Percentiles rank a stretch among this genome's conserved stretches.
Conservation (phyloP, 2,329 filamentous ascomycete genomes). For the Diaporthe eres region DNA sequence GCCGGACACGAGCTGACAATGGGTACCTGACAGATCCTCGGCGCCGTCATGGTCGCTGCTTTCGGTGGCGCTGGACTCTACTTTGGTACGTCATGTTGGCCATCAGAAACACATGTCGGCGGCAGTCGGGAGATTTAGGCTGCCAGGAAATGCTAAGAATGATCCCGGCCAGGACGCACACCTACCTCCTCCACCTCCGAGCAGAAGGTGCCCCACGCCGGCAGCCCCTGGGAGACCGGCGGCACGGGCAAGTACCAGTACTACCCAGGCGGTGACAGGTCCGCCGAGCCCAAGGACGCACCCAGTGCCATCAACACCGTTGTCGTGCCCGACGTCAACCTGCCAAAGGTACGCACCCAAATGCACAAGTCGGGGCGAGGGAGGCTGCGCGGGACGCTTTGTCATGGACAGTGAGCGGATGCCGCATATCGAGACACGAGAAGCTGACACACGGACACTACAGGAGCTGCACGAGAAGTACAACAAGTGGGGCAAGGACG, state of each 20-base stretch:
- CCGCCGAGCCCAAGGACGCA: conserved; percentile 84
- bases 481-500: conserved; percentile 99
- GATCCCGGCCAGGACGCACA: conserved; percentile 73
- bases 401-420: background rate
- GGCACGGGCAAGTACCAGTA: conserved; percentile 79
- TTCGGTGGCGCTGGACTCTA: conserved; percentile 92
- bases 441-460: conserved; percentile 38
- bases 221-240: conserved; percentile 92
- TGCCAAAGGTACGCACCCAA: conserved; percentile 79
- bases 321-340: conserved; percentile 91
- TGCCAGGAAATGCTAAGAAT: conserved; percentile 26
- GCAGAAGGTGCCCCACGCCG: conserved; percentile 77
- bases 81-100: conserved; percentile 72
- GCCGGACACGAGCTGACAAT: conserved; percentile 43
- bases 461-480: conserved; percentile 94
- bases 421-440: conserved; percentile 5
- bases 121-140: background rate
- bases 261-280: conserved; percentile 87
- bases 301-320: conserved; percentile 96
- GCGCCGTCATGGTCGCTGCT: conserved; percentile 90
- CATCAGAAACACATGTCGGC: conserved; percentile 1
- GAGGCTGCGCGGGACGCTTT: too few species aligned
- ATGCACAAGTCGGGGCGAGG: background rate
- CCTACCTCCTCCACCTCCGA: conserved; percentile 91
- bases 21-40: conserved; percentile 77